Evolutionary conservation across 1,284 basidiomycete species (phyloP).

Genomic region (Vanrija sp.): DNA sequence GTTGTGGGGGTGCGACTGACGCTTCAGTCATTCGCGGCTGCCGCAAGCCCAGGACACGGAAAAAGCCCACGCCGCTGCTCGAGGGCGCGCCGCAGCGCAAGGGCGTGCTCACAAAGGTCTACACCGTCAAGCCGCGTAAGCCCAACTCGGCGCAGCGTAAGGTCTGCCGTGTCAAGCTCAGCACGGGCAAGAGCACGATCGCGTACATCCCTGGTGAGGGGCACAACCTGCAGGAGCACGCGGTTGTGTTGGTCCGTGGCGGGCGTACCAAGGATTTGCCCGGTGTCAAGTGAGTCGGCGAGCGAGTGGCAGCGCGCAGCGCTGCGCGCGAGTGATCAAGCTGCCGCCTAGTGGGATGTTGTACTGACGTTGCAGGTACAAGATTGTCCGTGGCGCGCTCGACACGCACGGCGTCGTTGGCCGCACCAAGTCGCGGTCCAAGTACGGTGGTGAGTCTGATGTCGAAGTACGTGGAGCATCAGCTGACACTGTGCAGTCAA

Average conservation of each 20-base stretch:
- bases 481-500: conserved; percentile 58
- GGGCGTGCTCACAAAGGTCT: conserved; percentile 80
- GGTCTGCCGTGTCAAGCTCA: conserved; percentile 88
- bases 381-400: conserved; percentile 85
- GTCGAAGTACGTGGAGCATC: conserved; percentile 3
- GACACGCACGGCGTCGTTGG: conserved; percentile 90
- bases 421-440: conserved; percentile 74
- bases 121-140: conserved; percentile 88
- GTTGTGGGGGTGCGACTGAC: background rate
- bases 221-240: conserved; percentile 97
- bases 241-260: conserved; percentile 87
- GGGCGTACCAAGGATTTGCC: conserved; percentile 96
- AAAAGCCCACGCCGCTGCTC: conserved; percentile 60
- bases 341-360: too few species aligned
- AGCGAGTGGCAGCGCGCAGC: background rate
- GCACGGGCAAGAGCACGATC: conserved; percentile 81
- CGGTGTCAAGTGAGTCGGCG: conserved; percentile 72
- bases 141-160: conserved; percentile 99
- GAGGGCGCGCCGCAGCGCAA: conserved; percentile 76
- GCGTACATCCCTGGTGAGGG: conserved; percentile 98
- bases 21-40: conserved; percentile 35
- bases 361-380: conserved; percentile 63
- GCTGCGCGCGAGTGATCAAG: background rate
- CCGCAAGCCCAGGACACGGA: conserved; percentile 50
- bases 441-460: conserved; percentile 78